These are phyloP conservation scores for Lasiodiplodia gonubiensis DNA, from an alignment of 2,329 filamentous ascomycete species.

Conservation along the genomic window DNA sequence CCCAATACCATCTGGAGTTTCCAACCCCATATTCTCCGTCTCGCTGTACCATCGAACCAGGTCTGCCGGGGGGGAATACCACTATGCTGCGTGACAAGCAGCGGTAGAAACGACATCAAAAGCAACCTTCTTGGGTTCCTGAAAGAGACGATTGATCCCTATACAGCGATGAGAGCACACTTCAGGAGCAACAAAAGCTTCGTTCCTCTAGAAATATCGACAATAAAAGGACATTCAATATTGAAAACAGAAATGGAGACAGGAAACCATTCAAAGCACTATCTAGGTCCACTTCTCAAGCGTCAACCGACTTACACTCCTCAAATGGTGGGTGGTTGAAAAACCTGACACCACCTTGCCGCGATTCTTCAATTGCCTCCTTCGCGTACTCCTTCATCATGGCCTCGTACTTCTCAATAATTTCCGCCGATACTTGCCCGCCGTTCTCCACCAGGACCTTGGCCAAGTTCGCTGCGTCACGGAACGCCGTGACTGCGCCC, in stretches of 20 bases:
- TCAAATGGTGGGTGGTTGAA: conserved; percentile 15
- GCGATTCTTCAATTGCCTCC: conserved; percentile 34
- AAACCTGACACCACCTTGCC: background rate
- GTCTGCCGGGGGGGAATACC: too few species aligned
- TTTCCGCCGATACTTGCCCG: conserved; percentile 34
- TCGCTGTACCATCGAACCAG: background rate
- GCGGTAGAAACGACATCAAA: background rate
- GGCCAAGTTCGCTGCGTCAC: conserved; percentile 50
- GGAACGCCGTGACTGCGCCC: conserved; percentile 54
- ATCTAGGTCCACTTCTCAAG: background rate
- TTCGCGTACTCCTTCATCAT: conserved; percentile 46
- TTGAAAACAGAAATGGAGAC: background rate
- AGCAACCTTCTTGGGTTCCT: background rate
- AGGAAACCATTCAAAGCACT: background rate
- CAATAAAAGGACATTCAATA: background rate
- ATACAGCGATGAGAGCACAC: background rate
- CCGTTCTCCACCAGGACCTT: conserved; percentile 43
- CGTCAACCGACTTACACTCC: background rate
- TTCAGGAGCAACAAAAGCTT: background rate
- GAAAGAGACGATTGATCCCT: background rate
- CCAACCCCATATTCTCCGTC: too few species aligned
- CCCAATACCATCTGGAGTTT: background rate
- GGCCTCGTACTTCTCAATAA: conserved; percentile 44
- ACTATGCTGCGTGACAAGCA: too few species aligned
- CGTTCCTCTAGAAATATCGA: background rate